Evolutionary conservation across 2,329 filamentous ascomycete species (phyloP).

Genomic region (Davidsoniella australis): DNA sequence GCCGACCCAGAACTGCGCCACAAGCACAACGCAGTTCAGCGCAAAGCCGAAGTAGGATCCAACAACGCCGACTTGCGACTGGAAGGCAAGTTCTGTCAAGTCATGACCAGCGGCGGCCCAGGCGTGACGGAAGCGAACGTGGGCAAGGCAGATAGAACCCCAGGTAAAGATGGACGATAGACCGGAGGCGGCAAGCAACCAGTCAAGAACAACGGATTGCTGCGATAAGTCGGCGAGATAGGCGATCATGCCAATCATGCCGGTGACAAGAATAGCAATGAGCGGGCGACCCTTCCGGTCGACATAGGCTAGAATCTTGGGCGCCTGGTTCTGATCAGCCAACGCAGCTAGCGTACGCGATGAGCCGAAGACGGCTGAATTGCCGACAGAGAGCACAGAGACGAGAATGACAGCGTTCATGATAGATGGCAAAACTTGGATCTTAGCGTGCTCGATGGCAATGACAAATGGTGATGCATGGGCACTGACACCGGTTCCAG

Average conservation of each 20-base stretch:
- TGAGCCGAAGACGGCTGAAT: constrained; percentile 80
- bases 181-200: constrained; percentile 59
- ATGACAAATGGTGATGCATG: constrained; percentile 85
- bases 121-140: constrained; percentile 79
- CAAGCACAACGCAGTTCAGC: constrained; percentile 59
- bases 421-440: constrained; percentile 62
- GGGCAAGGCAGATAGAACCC: constrained; percentile 72
- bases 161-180: constrained; percentile 61
- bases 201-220: constrained; percentile 48
- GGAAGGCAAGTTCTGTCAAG: constrained; percentile 66
- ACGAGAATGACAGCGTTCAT: constrained; percentile 95
- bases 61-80: constrained; percentile 56
- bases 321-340: constrained; percentile 73
- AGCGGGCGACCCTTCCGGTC: constrained; percentile 69
- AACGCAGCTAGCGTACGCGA: constrained; percentile 79
- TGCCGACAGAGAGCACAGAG: constrained; percentile 78
- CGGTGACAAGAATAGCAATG: constrained; percentile 51
- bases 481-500: constrained; percentile 37
- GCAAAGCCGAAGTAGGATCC: constrained; percentile 68
- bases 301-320: constrained; percentile 60
- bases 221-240: constrained; percentile 49
- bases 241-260: constrained; percentile 52
- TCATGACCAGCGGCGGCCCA: constrained; percentile 54
- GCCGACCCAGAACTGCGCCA: constrained; percentile 79
- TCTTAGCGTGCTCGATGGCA: constrained; percentile 70